phyloP scores from a whole-genome alignment of 2,329 filamentous ascomycete genomes.

The Stemphylium beticola region DNA sequence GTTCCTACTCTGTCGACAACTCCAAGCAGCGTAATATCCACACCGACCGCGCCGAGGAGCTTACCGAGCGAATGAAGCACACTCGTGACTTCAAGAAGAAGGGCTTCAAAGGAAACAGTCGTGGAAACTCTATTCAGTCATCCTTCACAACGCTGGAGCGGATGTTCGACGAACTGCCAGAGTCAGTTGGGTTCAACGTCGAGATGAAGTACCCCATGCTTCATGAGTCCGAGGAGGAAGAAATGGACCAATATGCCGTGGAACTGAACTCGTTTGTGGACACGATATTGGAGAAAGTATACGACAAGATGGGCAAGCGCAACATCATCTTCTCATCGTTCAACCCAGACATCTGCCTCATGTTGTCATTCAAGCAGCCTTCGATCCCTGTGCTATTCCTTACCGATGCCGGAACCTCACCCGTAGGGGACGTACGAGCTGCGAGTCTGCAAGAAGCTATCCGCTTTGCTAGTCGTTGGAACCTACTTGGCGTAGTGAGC shows the following conservation, averaged over 20 bases:
- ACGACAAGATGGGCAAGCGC: conserved; percentile 79
- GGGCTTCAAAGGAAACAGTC: conserved; percentile 93
- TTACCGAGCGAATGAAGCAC: conserved; percentile 91
- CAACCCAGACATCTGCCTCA: conserved; percentile 94
- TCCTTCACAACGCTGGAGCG: conserved; percentile 96
- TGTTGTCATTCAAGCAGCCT: conserved; percentile 95
- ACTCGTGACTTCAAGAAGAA: conserved; percentile 93
- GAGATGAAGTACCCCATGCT: conserved; percentile 99
- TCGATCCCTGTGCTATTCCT: conserved; percentile 95
- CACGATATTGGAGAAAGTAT: conserved; percentile 87
- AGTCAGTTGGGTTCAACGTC: conserved; percentile 92
- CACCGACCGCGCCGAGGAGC: conserved; percentile 54
- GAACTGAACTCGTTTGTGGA: conserved; percentile 97
- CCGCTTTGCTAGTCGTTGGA: conserved; percentile 93
- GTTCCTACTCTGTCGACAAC: conserved; percentile 67
- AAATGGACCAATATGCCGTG: conserved; percentile 95
- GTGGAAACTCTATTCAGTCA: conserved; percentile 92
- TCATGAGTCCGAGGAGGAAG: conserved; percentile 90
- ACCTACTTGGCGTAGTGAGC: conserved; percentile 87
- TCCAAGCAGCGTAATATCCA: conserved; percentile 51
- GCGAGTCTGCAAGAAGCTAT: conserved; percentile 94
- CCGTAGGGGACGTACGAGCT: conserved; percentile 87
- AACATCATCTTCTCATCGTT: conserved; percentile 98
- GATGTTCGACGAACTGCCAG: conserved; percentile 83
- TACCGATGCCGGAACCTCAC: conserved; percentile 81